Percentiles rank a stretch among this genome's conserved stretches.
Conservation (phyloP, 2,329 filamentous ascomycete genomes). For the Balansia obtecta region DNA sequence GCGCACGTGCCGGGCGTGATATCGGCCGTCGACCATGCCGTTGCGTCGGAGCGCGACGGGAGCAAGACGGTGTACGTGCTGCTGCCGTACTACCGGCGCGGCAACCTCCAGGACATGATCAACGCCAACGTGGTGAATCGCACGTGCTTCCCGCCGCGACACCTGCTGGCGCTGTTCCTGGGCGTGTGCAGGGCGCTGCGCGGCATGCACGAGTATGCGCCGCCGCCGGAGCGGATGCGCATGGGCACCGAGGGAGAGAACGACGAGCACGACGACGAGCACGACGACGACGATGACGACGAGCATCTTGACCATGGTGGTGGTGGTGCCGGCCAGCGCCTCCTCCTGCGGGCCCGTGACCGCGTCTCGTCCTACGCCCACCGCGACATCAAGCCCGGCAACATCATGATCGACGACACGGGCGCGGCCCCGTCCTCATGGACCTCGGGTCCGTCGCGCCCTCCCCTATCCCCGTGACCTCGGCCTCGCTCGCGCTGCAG, state of each 20-base stretch:
- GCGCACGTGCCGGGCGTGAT: conserved; percentile 75
- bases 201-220: conserved; percentile 79
- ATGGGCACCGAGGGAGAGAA: conserved; percentile 34
- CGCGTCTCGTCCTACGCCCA: conserved; percentile 76
- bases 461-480: conserved; percentile 80
- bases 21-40: conserved; percentile 68
- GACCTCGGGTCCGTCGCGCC: conserved; percentile 86
- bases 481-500: conserved; percentile 76
- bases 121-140: conserved; percentile 98
- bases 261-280: too few relatives aligned
- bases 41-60: conserved; percentile 61
- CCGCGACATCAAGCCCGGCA: conserved; percentile 92
- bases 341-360: conserved; percentile 63
- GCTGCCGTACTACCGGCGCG: conserved; percentile 86
- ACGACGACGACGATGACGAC: too few relatives aligned
- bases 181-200: conserved; percentile 82
- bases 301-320: conserved; percentile 36
- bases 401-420: conserved; percentile 96
- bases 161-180: conserved; percentile 80
- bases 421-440: conserved; percentile 90
- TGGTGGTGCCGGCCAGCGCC: conserved; percentile 61
- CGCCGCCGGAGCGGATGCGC: conserved; percentile 37
- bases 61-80: conserved; percentile 93
- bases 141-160: conserved; percentile 74
- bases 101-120: conserved; percentile 95